Percentiles rank a stretch among this genome's conserved stretches.
phyloP scores from a whole-genome alignment of 23 red algal species.

The Gracilariopsis chorda region DNA sequence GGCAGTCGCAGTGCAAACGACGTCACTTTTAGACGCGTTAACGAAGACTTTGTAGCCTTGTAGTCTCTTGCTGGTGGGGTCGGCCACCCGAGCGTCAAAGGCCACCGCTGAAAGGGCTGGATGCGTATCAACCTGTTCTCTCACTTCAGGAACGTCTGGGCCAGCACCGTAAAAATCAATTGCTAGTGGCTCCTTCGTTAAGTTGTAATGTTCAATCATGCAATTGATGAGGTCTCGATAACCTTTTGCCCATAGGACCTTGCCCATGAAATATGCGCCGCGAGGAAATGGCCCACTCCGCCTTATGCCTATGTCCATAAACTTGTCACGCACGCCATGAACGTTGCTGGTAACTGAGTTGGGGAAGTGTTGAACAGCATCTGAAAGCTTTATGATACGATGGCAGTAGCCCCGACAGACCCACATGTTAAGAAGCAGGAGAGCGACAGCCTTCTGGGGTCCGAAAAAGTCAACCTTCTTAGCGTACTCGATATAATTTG shows the following conservation, averaged over 20 bases:
- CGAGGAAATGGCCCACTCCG: constrained; percentile 2
- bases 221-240: constrained; percentile 63
- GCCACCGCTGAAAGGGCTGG: constrained; percentile 30
- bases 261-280: constrained; percentile 80
- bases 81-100: constrained; percentile 46
- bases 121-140: constrained; percentile 6
- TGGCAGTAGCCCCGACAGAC: constrained; percentile 64
- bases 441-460: constrained; percentile 28
- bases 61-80: constrained; percentile 42
- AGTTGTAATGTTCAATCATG: constrained; percentile 34
- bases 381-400: constrained; percentile 81
- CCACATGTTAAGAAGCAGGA: constrained; percentile 76
- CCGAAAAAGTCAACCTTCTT: not conserved
- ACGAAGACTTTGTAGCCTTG: constrained; percentile 62
- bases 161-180: constrained; percentile 76
- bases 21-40: constrained; percentile 67
- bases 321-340: constrained; percentile 76
- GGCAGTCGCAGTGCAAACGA: constrained; percentile 76
- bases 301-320: constrained; percentile 50
- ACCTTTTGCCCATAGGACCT: constrained; percentile 81
- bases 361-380: constrained; percentile 74
- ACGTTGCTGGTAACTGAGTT: constrained; percentile 63
- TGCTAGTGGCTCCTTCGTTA: not conserved
- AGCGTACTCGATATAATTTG: constrained; percentile 82
- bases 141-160: constrained; percentile 50